Evolutionary conservation across 768 basidiomycete species (phyloP), one percentile per base, ranked within the genome.

Genomic region (Rhizopogon rudus): DNA sequence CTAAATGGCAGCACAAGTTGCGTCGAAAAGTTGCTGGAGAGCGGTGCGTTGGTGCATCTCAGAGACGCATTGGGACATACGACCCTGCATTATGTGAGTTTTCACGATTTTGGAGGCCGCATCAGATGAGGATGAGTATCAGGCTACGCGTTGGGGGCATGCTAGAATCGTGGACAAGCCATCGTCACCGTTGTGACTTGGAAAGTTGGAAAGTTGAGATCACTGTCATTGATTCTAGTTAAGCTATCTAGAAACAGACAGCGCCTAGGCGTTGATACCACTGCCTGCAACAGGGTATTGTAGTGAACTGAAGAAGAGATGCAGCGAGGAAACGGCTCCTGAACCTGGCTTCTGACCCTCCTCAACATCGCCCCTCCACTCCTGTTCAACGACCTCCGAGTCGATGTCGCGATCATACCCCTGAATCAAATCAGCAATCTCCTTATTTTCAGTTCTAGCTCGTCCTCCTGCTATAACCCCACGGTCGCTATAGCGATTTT

Each of bases 351-450:
- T 25, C 25, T 25, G 25, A 5, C 3, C 25, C 25, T 25, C 84
- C 60, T 93, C 84, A 2, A 95, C 84, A 65, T 96, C 94, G 3
- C 88, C 89, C 54, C 87, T 75, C 93, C 93, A 96, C 62, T 91
- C 90, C 42, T 86, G 81, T 63, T 92, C 90, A 6, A 93, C 86
- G 2, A 80, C 78, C 20, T 81, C 2, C 20, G 20, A 20, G 20
- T 20, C 79, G 3, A 92, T 81, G 52, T 90, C 86, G 29, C 81
- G 77, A 51, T 84, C 78, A 64, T 91, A 88, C 64, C 92, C 88
- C 6, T 72, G 73, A 5, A 93, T 78, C 44, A 96, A 68, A 46
- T 94, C 89, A 3, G 88, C 85, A 43, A 94, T 82, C 67, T 93
- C 91, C 56, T 79, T 74, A 54, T 80, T 80, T 88, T 88, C 67